Base-by-base conservation (phyloP, 257 asterid genomes). In the Anisodus acutangulus region DNA sequence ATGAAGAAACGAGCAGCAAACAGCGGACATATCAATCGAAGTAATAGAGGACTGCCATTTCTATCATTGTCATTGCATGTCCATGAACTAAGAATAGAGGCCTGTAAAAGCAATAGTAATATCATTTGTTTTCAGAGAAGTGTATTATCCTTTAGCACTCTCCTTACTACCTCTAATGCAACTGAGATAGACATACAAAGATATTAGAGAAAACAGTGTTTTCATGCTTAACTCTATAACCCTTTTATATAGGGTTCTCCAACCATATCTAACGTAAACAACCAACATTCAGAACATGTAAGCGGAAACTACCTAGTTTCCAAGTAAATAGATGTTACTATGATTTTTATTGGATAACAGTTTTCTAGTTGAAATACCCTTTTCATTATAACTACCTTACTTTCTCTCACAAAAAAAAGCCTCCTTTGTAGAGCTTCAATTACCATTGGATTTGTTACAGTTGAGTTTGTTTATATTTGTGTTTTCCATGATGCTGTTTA, bases 31-130 rank as follows among this genome's bases (percentile, higher is more conserved):
- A 76, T 51, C 81, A 51, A 13, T 22, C 45, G 81, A 51, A 12
- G 45, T 39, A 76, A 22, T 76, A 22, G 19, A 76, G 63, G 47
- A 13, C 81, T 76, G 45, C 62, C 81, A 76, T 67, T 74, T 51
- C 45, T 49, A 8, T 9, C 41, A 49, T 71, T 71, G 37, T 7
- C 80, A 49, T 74, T 49, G 31, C 35, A 47, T 74, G 62, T 22
- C 80, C 37, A 11, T 74, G 80, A 74, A 74, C 80, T 74, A 74
- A 22, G 81, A 49, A 51, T 76, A 49, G 76, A 37, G 55, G 17
- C 15, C 39, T 41, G 55, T 70, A 3, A 16, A 70, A 6, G 31
- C 78, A 70, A 16, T 70, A 70, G 55, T 70, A n/a, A 41, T 49
- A 3, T 49, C 62, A 51, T 51, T 49, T 74, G 62, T 7, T 49